A percentile compares a stretch with the other conserved stretches of the same genome.
Conservation (phyloP, 345 rosid species). For the Toxicodendron radicans region DNA sequence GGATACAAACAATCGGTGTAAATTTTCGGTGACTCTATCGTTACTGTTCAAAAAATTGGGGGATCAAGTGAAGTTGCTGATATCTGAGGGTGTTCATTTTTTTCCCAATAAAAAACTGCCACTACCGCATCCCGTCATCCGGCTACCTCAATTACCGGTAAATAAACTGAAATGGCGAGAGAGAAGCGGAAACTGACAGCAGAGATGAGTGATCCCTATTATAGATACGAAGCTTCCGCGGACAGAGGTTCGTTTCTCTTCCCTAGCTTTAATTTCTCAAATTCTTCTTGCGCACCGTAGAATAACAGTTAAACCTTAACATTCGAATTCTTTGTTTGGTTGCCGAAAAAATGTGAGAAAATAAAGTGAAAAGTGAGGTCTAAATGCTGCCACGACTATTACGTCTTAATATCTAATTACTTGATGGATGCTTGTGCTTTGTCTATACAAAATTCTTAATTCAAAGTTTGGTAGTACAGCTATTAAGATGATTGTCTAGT, state of each 20-base stretch:
- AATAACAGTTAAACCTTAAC: no score
- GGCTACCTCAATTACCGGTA: no score
- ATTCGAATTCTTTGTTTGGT: neutral
- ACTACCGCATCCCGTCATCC: no score
- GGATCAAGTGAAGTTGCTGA: no score
- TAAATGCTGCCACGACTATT: neutral
- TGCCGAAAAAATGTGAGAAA: neutral
- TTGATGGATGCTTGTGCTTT: neutral
- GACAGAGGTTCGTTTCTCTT: slow-evolving; percentile 28
- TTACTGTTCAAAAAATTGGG: no score
- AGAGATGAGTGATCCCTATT: slow-evolving; percentile 42
- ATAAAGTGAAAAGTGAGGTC: neutral
- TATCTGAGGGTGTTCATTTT: no score
- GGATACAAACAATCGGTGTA: no score
- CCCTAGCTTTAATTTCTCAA: neutral
- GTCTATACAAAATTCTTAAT: neutral
- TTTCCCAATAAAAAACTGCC: no score
- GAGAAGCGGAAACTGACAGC: no score
- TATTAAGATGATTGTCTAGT: neutral
- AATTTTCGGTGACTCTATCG: no score
- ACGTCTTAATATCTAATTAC: neutral
- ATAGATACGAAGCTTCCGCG: slow-evolving; percentile 30
- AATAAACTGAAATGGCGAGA: no score
- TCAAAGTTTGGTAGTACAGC: neutral
- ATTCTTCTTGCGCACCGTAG: no score